Conservation (phyloP, 495 filamentous ascomycete genomes). For the Penicillium dipodomyicola region DNA sequence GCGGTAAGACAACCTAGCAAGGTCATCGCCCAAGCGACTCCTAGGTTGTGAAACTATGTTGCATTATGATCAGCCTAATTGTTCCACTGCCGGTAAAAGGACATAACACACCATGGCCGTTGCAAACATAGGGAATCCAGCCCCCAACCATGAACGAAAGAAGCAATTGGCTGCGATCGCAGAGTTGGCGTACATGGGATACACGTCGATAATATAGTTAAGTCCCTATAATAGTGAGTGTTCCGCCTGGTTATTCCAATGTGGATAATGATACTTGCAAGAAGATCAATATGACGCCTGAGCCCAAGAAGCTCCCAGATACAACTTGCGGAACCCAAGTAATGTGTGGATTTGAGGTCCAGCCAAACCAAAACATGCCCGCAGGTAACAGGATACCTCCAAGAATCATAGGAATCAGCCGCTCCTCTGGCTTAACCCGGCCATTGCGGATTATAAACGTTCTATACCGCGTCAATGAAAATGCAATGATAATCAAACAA, state of each 20-base stretch:
- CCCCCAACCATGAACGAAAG: slow-evolving; percentile 40
- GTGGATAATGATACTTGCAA: slow-evolving; percentile 17
- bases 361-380: slow-evolving; percentile 58
- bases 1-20: slow-evolving; percentile 58
- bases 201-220: slow-evolving; percentile 57
- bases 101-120: slow-evolving; percentile 45
- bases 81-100: slow-evolving; percentile 37
- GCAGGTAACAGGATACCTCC: slow-evolving; percentile 49
- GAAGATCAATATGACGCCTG: slow-evolving; percentile 47
- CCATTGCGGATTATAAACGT: slow-evolving; percentile 22
- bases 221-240: slow-evolving; percentile 27
- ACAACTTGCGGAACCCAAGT: slow-evolving; percentile 40
- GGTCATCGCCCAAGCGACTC: slow-evolving; percentile 56
- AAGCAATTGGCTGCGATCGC: slow-evolving; percentile 52
- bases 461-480: slow-evolving; percentile 37
- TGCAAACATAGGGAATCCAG: slow-evolving; percentile 60
- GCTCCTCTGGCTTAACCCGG: slow-evolving; percentile 44
- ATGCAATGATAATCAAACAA: slow-evolving; percentile 48
- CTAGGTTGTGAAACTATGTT: slow-evolving; percentile 50
- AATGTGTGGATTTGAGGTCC: slow-evolving; percentile 42
- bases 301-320: slow-evolving; percentile 37
- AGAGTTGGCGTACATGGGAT: slow-evolving; percentile 45
- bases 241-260: background rate
- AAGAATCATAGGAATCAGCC: slow-evolving; percentile 51
- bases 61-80: slow-evolving; percentile 19